phyloP scores from a whole-genome alignment of 1,139 yeast species.

The Sugiyamaella novakii region DNA sequence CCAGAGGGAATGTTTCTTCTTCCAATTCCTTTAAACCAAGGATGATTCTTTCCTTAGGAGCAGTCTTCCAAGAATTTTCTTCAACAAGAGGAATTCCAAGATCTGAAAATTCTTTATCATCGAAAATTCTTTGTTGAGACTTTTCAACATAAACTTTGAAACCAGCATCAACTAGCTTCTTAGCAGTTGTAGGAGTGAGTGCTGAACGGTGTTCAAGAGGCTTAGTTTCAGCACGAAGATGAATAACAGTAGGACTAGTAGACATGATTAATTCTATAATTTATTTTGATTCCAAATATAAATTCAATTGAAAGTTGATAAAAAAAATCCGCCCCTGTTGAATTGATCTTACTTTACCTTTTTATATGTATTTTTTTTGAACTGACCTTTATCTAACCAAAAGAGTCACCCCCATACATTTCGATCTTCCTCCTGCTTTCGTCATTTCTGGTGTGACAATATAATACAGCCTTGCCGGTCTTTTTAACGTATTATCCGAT shows the following conservation, averaged over 20 bases:
- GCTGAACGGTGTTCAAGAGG: constrained; percentile 98
- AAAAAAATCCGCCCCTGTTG: no score
- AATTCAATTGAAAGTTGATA: neutral
- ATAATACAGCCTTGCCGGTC: neutral
- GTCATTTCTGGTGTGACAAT: constrained; percentile 6
- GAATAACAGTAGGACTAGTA: constrained; percentile 46
- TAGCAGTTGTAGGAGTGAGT: constrained; percentile 87
- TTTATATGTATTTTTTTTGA: constrained; percentile 9
- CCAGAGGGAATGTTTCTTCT: constrained; percentile 89
- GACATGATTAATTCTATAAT: constrained; percentile 3
- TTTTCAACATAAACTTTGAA: constrained; percentile 86
- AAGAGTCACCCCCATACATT: constrained; percentile 14
- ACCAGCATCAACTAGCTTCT: constrained; percentile 82
- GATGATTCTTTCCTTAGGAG: constrained; percentile 87
- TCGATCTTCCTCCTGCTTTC: no score
- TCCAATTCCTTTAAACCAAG: constrained; percentile 95
- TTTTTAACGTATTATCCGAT: no score
- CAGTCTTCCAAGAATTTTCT: constrained; percentile 87
- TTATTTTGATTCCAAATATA: no score
- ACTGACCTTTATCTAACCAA: constrained; percentile 7
- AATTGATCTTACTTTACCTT: no score
- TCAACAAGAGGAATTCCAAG: constrained; percentile 90
- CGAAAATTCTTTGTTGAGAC: constrained; percentile 79
- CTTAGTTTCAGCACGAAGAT: constrained; percentile 94
- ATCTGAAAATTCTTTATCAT: constrained; percentile 66